Evolutionary conservation across 805 yeast genomes (phyloP).

Genomic region (Lipomyces sp.): DNA sequence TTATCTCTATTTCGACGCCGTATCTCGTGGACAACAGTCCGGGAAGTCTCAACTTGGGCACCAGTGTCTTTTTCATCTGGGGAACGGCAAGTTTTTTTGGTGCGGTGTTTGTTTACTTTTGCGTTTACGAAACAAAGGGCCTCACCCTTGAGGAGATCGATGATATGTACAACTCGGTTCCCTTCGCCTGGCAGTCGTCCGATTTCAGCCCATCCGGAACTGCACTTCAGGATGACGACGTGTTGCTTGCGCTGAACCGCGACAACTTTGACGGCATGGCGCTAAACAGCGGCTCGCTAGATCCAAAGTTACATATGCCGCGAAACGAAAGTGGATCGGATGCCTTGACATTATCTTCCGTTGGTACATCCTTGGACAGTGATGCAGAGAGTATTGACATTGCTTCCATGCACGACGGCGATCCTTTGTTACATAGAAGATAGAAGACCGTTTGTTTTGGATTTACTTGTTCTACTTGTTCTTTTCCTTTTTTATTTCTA

Average conservation of each 20-base stretch:
- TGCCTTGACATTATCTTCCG: not conserved
- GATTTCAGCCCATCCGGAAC: conserved; percentile 5
- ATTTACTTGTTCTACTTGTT: too few species aligned
- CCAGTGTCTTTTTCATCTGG: conserved; percentile 24
- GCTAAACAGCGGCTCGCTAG: not conserved
- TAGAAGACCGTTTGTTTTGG: not conserved
- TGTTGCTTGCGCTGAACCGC: not conserved
- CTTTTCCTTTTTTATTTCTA: not conserved
- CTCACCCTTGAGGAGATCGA: conserved; percentile 80
- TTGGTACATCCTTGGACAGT: not conserved
- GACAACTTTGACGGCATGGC: not conserved
- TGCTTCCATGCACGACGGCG: conserved; percentile 1
- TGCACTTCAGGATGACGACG: not conserved
- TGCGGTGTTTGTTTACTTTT: conserved; percentile 66
- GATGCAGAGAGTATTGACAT: conserved; percentile 8
- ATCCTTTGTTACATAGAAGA: conserved; percentile 3
- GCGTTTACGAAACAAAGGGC: conserved; percentile 76
- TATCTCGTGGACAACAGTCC: conserved; percentile 41
- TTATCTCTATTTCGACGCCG: conserved; percentile 38
- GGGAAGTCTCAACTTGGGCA: conserved; percentile 19
- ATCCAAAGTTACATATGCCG: not conserved
- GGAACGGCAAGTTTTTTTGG: conserved; percentile 50
- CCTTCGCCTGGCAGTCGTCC: conserved; percentile 17
- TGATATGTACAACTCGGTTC: conserved; percentile 46
- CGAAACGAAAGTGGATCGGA: not conserved